Conservation (phyloP, 2,329 filamentous ascomycete species). For the Lachnellula subtilissima region DNA sequence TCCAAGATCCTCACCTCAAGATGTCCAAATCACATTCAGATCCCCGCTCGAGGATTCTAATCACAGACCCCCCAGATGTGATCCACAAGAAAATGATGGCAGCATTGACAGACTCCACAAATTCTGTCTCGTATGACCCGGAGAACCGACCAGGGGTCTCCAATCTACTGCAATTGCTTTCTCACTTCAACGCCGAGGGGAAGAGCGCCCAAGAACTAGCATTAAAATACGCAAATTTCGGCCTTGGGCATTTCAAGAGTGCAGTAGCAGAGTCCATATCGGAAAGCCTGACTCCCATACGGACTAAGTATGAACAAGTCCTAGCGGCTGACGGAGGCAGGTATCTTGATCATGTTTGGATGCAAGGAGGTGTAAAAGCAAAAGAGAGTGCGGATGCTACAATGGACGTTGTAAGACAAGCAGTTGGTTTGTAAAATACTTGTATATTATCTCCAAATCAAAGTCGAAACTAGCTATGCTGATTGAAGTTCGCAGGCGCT, state of each 20-base stretch:
- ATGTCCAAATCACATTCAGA: slow-evolving; percentile 89
- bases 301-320: slow-evolving; percentile 51
- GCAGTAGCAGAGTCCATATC: slow-evolving; percentile 56
- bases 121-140: slow-evolving; percentile 68
- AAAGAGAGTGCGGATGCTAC: slow-evolving; percentile 51
- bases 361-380: slow-evolving; percentile 57
- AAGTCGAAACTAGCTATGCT: neutral
- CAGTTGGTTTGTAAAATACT: slow-evolving; percentile 35
- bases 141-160: slow-evolving; percentile 70
- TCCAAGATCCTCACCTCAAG: slow-evolving; percentile 71
- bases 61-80: slow-evolving; percentile 63
- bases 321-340: slow-evolving; percentile 43
- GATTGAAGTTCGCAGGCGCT: neutral
- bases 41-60: slow-evolving; percentile 70
- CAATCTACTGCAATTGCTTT: slow-evolving; percentile 79
- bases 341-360: slow-evolving; percentile 54
- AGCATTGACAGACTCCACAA: slow-evolving; percentile 71
- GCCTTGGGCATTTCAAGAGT: slow-evolving; percentile 58
- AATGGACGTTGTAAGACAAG: slow-evolving; percentile 40
- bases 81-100: slow-evolving; percentile 66
- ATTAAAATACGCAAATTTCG: slow-evolving; percentile 36
- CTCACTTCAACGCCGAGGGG: slow-evolving; percentile 53
- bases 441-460: neutral
- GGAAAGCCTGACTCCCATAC: slow-evolving; percentile 47
- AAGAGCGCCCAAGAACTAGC: slow-evolving; percentile 40